phyloP scores from a whole-genome alignment of 129 eudicot species.

The Smallanthus sonchifolius region DNA sequence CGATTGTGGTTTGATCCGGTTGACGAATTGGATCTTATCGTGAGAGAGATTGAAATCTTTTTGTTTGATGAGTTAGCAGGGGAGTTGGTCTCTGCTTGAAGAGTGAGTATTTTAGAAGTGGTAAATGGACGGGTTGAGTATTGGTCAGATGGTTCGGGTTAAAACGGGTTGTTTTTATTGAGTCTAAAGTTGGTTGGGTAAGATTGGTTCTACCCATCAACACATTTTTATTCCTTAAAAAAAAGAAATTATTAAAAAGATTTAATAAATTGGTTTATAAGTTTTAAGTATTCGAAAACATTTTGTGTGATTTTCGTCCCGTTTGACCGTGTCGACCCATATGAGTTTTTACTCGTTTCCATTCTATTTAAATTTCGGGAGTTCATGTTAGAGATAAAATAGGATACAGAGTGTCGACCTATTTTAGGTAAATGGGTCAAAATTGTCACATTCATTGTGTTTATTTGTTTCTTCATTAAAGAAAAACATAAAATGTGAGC shows the following conservation, averaged over 20 bases:
- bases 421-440: slow-evolving; percentile 7
- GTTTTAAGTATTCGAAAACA: background rate
- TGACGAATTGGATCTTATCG: slow-evolving; percentile 43
- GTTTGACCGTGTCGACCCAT: background rate
- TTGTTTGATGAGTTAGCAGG: slow-evolving; percentile 55
- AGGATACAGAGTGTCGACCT: background rate
- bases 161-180: background rate
- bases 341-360: no score
- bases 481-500: background rate
- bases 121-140: slow-evolving; percentile 5
- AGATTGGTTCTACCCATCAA: background rate
- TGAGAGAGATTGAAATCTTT: slow-evolving; percentile 43
- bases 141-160: background rate
- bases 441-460: background rate
- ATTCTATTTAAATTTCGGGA: no score
- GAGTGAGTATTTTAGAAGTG: background rate
- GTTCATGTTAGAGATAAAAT: background rate
- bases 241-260: no score
- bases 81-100: slow-evolving; percentile 38
- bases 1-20: slow-evolving; percentile 53
- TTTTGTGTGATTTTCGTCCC: background rate
- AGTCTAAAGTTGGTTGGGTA: background rate
- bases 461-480: slow-evolving; percentile 11
- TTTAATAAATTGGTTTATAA: background rate
- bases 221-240: background rate